phyloP scores from a whole-genome alignment of 1,284 basidiomycete genomes.

The Rhodotorula sp. region DNA sequence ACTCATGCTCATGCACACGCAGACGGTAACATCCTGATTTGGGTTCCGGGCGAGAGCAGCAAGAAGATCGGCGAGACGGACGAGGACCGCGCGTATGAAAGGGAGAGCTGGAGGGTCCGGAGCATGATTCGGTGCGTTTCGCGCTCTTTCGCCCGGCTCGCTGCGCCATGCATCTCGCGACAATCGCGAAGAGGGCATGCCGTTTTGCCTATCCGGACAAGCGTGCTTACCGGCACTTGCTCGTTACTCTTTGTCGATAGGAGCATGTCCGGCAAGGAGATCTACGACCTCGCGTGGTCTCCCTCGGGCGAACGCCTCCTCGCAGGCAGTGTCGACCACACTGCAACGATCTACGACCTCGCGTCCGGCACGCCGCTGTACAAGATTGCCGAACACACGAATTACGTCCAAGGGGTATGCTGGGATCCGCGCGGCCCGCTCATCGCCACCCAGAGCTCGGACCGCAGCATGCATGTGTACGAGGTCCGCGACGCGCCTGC shows the following conservation, averaged over 20 bases:
- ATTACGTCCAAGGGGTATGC: conserved; percentile 93
- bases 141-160: conserved; percentile 16
- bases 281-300: conserved; percentile 97
- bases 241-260: background rate
- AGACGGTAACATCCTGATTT: conserved; percentile 97
- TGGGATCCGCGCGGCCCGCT: conserved; percentile 96
- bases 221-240: background rate
- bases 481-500: conserved; percentile 19
- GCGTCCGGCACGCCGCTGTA: conserved; percentile 60
- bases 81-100: conserved; percentile 83
- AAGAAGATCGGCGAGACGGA: conserved; percentile 70
- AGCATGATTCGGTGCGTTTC: conserved; percentile 71
- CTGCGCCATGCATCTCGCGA: background rate
- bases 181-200: too few species aligned
- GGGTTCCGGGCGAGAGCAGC: conserved; percentile 78
- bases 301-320: conserved; percentile 91
- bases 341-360: conserved; percentile 75
- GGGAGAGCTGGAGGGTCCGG: conserved; percentile 92
- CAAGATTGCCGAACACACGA: conserved; percentile 84
- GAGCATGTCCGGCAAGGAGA: conserved; percentile 63
- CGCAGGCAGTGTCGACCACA: conserved; percentile 94
- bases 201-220: too few species aligned
- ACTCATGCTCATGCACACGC: conserved; percentile 11
- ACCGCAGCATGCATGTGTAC: conserved; percentile 59
- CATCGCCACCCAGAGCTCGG: conserved; percentile 90